Evolutionary conservation across 1,139 yeast genomes (phyloP).

Genomic region (Geotrichum citri-aurantii): DNA sequence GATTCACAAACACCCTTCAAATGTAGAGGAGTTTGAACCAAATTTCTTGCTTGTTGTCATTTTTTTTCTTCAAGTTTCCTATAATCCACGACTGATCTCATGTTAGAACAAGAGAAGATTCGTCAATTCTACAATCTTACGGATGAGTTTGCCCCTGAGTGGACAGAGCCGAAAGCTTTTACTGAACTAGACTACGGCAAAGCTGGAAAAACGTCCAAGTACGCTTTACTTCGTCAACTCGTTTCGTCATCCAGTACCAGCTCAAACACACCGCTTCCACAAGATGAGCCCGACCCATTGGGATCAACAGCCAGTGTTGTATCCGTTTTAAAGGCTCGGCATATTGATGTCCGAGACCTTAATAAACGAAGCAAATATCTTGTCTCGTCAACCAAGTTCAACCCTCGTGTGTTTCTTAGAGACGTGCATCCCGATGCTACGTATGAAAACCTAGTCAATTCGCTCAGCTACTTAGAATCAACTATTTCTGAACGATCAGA

Average conservation of each 20-base stretch:
- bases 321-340: constrained; percentile 30
- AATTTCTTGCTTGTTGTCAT: neutral
- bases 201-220: constrained; percentile 17
- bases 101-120: constrained; percentile 16
- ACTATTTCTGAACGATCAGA: constrained; percentile 61
- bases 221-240: constrained; percentile 28
- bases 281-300: constrained; percentile 38
- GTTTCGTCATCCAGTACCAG: constrained; percentile 22
- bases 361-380: constrained; percentile 45
- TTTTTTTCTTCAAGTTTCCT: neutral
- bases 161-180: constrained; percentile 25
- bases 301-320: constrained; percentile 35
- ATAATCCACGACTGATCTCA: neutral
- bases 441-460: constrained; percentile 52
- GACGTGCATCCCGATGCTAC: constrained; percentile 68
- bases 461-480: constrained; percentile 54
- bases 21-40: neutral
- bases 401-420: constrained; percentile 62
- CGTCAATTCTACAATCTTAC: constrained; percentile 27
- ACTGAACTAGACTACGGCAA: constrained; percentile 13
- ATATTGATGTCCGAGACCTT: constrained; percentile 30
- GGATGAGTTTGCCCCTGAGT: constrained; percentile 29
- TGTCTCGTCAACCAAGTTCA: constrained; percentile 67
- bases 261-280: constrained; percentile 22
- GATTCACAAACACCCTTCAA: neutral